Evolutionary conservation across 1,139 yeast genomes (phyloP).

Genomic region (Hansenula anomala): DNA sequence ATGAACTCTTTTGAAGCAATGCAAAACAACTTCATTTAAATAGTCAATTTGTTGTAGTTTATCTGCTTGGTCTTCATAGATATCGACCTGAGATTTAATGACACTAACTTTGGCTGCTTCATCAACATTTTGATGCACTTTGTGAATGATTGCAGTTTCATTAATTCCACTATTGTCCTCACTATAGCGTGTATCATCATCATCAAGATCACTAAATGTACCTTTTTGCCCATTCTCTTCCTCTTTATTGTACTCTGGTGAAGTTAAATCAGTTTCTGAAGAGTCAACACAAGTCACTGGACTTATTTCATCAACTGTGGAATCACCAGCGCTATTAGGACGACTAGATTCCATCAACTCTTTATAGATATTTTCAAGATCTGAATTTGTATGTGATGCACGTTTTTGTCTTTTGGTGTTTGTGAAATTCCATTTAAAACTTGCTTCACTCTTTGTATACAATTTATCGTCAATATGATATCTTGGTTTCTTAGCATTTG

Average conservation of each 20-base stretch:
- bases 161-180: neutral
- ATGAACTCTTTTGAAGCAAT: slow-evolving; percentile 39
- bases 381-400: too few species aligned
- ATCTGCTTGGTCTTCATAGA: neutral
- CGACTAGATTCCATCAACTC: neutral
- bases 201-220: neutral
- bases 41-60: slow-evolving; percentile 15
- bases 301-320: neutral
- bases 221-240: neutral
- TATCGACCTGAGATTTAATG: too few species aligned
- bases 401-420: neutral
- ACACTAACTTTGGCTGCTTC: neutral
- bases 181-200: neutral
- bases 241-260: slow-evolving; percentile 3
- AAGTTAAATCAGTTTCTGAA: slow-evolving; percentile 2
- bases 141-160: slow-evolving; percentile 4
- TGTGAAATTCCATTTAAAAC: slow-evolving; percentile 22
- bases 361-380: neutral
- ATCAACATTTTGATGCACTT: neutral
- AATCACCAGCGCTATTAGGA: slow-evolving; percentile 8
- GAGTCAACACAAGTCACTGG: slow-evolving; percentile 8
- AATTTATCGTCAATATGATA: slow-evolving; percentile 23
- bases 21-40: slow-evolving; percentile 31
- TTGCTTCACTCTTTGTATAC: slow-evolving; percentile 21
- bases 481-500: slow-evolving; percentile 25